These are phyloP conservation scores for Talaromyces sp. DNA, from an alignment of 2,329 filamentous ascomycete genomes.

Conservation along the genomic window DNA sequence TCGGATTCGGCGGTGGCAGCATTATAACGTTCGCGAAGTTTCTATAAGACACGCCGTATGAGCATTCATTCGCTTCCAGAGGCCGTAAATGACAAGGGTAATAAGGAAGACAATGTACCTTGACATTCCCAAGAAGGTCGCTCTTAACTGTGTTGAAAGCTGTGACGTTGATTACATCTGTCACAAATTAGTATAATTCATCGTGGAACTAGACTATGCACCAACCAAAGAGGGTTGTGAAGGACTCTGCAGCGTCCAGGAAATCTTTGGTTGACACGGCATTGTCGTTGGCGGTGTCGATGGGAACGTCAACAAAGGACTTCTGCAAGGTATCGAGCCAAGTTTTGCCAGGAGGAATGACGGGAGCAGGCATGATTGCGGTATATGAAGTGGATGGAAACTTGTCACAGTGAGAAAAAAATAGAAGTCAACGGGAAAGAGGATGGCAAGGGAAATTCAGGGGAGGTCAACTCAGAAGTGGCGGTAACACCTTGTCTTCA, in stretches of 20 bases:
- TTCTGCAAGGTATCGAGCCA: slow-evolving; percentile 81
- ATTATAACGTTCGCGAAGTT: slow-evolving; percentile 79
- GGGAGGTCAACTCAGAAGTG: slow-evolving; percentile 9
- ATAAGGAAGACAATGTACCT: slow-evolving; percentile 53
- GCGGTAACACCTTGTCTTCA: neutral
- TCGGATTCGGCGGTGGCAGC: slow-evolving; percentile 74
- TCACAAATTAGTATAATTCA: neutral
- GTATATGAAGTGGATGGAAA: neutral
- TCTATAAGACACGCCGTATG: slow-evolving; percentile 50
- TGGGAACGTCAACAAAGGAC: slow-evolving; percentile 78
- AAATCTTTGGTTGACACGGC: slow-evolving; percentile 81
- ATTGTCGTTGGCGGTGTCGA: slow-evolving; percentile 69
- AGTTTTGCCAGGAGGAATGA: slow-evolving; percentile 62
- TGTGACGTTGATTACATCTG: slow-evolving; percentile 60
- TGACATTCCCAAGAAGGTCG: slow-evolving; percentile 88
- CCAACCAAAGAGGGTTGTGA: slow-evolving; percentile 82
- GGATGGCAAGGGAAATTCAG: neutral
- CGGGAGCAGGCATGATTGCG: slow-evolving; percentile 49
- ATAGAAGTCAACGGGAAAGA: slow-evolving; percentile 8
- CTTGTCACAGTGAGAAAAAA: neutral
- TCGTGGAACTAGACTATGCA: neutral
- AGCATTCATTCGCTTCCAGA: neutral
- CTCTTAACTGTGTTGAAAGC: slow-evolving; percentile 88
- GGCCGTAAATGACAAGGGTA: slow-evolving; percentile 12
- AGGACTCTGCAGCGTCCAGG: slow-evolving; percentile 81